phyloP scores from a whole-genome alignment of 257 asterid genomes.

The Hygrophila difformis region DNA sequence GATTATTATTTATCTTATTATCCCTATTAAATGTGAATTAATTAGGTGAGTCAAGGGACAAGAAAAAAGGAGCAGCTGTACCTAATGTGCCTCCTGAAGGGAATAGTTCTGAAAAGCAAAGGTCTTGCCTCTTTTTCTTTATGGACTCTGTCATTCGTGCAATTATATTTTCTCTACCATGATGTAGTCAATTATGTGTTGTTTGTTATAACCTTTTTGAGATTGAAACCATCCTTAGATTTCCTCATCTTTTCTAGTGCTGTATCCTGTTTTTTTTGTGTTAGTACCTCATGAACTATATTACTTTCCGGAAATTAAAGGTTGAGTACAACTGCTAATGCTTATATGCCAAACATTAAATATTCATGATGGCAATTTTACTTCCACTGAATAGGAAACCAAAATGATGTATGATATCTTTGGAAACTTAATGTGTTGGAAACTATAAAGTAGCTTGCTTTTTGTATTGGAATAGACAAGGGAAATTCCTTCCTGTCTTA shows the following conservation, averaged over 20 bases:
- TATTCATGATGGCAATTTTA: constrained; percentile 5
- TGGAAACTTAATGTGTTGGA: not conserved
- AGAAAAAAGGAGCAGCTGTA: constrained; percentile 19
- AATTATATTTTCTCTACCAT: constrained; percentile 2
- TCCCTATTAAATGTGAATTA: constrained; percentile 1
- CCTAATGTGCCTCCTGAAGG: constrained; percentile 25
- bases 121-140: constrained; percentile 25
- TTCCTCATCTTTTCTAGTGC: not conserved
- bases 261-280: not conserved
- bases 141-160: constrained; percentile 8
- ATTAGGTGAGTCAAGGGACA: constrained; percentile 26
- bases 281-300: not conserved
- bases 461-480: not conserved
- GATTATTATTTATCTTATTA: no score
- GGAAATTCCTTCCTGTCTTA: no score
- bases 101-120: constrained; percentile 59
- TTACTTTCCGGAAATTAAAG: not conserved
- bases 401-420: not conserved
- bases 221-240: not conserved
- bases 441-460: no score
- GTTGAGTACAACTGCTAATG: not conserved
- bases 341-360: not conserved
- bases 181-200: not conserved
- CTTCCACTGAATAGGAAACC: not conserved
- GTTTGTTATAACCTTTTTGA: not conserved